Evolutionary conservation across 306 rosid genomes (phyloP).

Genomic region (Adenanthera pavonina): DNA sequence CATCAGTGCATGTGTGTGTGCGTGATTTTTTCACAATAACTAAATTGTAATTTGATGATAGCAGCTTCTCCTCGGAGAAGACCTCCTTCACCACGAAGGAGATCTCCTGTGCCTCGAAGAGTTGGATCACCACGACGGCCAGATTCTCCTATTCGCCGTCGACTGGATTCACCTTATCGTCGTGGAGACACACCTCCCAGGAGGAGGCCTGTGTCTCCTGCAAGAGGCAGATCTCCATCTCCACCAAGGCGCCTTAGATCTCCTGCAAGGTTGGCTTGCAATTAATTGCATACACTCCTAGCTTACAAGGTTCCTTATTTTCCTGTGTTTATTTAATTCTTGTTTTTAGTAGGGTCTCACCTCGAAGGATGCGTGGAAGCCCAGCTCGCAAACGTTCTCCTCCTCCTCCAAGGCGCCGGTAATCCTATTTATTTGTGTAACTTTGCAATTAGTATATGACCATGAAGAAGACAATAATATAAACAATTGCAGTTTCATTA

Average conservation of each 20-base stretch:
- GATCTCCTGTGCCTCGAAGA: constrained; percentile 86
- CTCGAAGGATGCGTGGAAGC: constrained; percentile 92
- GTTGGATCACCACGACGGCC: constrained; percentile 87
- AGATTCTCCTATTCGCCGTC: constrained; percentile 83
- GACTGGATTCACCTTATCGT: constrained; percentile 81
- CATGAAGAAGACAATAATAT: neutral
- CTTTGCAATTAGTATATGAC: neutral
- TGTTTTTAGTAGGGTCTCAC: constrained; percentile 53
- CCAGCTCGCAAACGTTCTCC: constrained; percentile 91
- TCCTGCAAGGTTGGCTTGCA: constrained; percentile 70
- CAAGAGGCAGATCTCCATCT: constrained; percentile 85
- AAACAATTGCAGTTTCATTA: neutral
- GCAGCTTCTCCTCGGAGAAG: constrained; percentile 86
- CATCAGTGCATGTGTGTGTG: constrained; percentile 3
- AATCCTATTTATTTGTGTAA: constrained; percentile 11
- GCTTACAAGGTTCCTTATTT: constrained; percentile 13
- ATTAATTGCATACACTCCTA: constrained; percentile 16
- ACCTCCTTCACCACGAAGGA: constrained; percentile 84
- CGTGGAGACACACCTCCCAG: constrained; percentile 86
- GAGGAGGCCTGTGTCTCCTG: constrained; percentile 86
- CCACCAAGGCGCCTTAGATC: constrained; percentile 83
- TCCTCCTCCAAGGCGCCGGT: constrained; percentile 95
- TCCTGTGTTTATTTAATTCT: constrained; percentile 7
- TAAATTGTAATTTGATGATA: constrained; percentile 34
- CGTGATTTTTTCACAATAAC: constrained; percentile 10